Conservation (phyloP, 2,329 filamentous ascomycete species). For the Scytalidium lignicola region DNA sequence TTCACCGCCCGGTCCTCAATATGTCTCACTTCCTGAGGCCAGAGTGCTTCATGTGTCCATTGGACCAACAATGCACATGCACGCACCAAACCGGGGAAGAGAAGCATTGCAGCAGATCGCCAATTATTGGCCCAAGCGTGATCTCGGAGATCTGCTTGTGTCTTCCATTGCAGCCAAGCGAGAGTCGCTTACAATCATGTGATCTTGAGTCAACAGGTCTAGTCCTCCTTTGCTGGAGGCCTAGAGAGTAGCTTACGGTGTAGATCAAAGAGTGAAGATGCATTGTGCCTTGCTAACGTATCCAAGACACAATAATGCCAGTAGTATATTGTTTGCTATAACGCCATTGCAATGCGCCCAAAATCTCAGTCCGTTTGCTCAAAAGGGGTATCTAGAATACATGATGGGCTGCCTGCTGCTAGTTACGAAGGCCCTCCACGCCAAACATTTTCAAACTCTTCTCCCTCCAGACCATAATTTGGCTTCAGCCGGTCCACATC, state of each 20-base stretch:
- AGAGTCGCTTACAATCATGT: not conserved
- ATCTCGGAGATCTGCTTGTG: not conserved
- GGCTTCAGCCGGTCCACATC: slow-evolving; percentile 21
- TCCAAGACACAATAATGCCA: not conserved
- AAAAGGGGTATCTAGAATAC: slow-evolving; percentile 14
- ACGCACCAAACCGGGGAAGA: slow-evolving; percentile 13
- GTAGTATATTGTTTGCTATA: not conserved
- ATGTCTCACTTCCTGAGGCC: not conserved
- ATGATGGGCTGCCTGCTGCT: not conserved
- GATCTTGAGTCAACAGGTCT: not conserved
- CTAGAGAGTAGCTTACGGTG: no score
- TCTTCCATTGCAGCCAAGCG: slow-evolving; percentile 2
- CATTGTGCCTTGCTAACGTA: no score
- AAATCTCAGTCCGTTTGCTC: slow-evolving; percentile 1
- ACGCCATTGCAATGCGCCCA: slow-evolving; percentile 16
- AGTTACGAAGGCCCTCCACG: slow-evolving; percentile 16
- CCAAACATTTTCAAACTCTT: slow-evolving; percentile 31
- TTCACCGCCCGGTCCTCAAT: not conserved
- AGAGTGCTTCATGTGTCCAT: not conserved
- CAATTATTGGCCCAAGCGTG: slow-evolving; percentile 2
- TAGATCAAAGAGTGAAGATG: no score
- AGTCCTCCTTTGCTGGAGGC: no score
- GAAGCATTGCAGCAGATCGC: slow-evolving; percentile 24
- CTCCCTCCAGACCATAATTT: slow-evolving; percentile 29
- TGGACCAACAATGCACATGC: not conserved